These are phyloP conservation scores for Limonomyces culmigenus DNA, from an alignment of 1,284 basidiomycete species.

Conservation along the genomic window DNA sequence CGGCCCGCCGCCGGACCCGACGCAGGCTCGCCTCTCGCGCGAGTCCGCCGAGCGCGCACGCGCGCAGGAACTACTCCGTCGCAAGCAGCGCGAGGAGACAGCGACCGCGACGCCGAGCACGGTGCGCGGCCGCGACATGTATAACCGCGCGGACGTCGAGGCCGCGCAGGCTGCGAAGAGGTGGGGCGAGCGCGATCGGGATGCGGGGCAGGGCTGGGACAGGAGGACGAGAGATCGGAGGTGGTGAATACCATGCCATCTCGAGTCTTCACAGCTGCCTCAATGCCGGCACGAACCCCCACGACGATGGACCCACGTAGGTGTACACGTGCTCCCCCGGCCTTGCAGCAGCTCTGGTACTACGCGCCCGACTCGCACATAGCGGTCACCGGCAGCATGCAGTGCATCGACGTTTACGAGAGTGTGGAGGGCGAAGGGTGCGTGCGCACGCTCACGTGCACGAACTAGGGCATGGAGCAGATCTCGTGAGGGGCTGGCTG, in stretches of 20 bases:
- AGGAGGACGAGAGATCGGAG: no score
- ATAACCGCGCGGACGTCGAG: conserved; percentile 51
- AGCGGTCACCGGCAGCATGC: not conserved
- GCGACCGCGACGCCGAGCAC: conserved; percentile 57
- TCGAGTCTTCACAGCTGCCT: no score
- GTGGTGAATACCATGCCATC: no score
- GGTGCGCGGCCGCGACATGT: conserved; percentile 45
- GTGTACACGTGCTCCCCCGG: not conserved
- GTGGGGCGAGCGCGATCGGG: no score
- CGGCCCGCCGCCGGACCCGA: conserved; percentile 7
- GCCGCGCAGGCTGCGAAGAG: no score
- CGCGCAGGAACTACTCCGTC: conserved; percentile 46
- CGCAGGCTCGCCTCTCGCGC: conserved; percentile 39
- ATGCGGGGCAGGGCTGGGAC: no score
- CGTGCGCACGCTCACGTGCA: not conserved
- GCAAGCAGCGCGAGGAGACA: conserved; percentile 41
- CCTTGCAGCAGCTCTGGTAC: not conserved
- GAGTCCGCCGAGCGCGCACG: conserved; percentile 60
- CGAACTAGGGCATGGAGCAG: not conserved
- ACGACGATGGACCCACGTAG: not conserved
- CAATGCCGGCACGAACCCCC: not conserved
- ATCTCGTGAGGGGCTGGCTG: no score
- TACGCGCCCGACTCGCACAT: not conserved
- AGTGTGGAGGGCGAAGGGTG: no score
- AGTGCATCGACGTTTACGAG: not conserved